Conservation (phyloP, 2,329 filamentous ascomycete species). For the Botryotinia narcissicola region DNA sequence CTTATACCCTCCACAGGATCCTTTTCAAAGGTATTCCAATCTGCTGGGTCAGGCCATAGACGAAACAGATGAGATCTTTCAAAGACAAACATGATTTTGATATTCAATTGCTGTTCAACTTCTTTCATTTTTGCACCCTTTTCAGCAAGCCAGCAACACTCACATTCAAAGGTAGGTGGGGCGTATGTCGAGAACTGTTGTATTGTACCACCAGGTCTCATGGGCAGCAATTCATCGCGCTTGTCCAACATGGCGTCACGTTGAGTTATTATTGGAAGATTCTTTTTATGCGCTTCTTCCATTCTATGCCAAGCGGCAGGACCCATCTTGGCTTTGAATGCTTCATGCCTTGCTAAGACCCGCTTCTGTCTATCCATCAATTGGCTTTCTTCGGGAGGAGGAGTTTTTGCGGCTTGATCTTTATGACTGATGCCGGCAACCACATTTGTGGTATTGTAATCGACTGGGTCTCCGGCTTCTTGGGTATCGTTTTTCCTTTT, state of each 20-base stretch:
- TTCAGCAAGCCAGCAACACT: background rate
- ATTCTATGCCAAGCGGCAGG: background rate
- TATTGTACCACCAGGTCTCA: background rate
- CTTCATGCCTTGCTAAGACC: background rate
- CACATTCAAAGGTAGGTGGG: background rate
- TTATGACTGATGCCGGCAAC: background rate
- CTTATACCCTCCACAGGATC: background rate
- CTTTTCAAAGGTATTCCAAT: background rate
- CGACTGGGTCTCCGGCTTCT: background rate
- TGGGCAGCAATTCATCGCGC: background rate
- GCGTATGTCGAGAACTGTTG: background rate
- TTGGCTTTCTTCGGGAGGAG: background rate
- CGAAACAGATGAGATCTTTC: background rate
- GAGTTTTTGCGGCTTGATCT: background rate
- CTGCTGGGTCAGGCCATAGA: background rate
- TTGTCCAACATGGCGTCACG: background rate
- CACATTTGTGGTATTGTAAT: background rate
- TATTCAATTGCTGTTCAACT: background rate
- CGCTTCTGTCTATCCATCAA: background rate
- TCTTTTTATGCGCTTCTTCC: background rate
- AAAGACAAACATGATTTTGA: background rate
- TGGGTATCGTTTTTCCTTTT: accelerated
- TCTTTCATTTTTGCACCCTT: background rate
- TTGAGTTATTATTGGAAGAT: too few species aligned
- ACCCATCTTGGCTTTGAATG: background rate